phyloP scores from a whole-genome alignment of 345 rosid genomes.

The Linum usitatissimum region DNA sequence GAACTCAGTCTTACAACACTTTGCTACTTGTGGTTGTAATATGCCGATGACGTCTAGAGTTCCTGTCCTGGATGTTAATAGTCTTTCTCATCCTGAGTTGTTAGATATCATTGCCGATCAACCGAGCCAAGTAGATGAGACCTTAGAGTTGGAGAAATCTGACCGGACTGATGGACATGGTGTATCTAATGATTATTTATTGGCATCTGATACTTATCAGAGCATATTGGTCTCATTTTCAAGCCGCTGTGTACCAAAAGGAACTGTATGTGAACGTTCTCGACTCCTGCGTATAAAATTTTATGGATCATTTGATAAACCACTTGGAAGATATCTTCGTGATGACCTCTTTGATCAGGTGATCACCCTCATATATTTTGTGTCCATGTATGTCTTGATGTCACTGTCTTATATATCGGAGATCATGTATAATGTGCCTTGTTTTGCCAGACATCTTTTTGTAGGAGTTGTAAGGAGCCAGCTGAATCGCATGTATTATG shows the following conservation, averaged over 20 bases:
- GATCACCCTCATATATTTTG: constrained; percentile 2
- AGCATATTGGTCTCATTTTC: constrained; percentile 89
- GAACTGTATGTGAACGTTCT: constrained; percentile 87
- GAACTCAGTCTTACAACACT: constrained; percentile 20
- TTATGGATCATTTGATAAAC: constrained; percentile 91
- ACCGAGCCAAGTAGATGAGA: constrained; percentile 25
- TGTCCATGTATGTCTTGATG: background rate
- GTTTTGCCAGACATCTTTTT: constrained; percentile 38
- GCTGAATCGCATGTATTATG: constrained; percentile 84
- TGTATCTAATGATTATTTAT: constrained; percentile 55
- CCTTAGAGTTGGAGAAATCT: constrained; percentile 28
- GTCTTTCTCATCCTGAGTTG: constrained; percentile 24
- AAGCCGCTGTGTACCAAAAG: constrained; percentile 67
- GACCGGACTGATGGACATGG: constrained; percentile 43
- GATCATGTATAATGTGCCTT: constrained; percentile 6
- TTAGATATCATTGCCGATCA: constrained; percentile 29
- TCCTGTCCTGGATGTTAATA: constrained; percentile 16
- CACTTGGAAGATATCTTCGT: constrained; percentile 79
- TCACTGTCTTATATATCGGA: constrained; percentile 1
- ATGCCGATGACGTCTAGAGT: constrained; percentile 14
- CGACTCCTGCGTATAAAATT: constrained; percentile 84
- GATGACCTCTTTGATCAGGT: constrained; percentile 89
- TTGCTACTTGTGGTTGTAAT: constrained; percentile 20
- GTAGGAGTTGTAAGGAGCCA: constrained; percentile 67
- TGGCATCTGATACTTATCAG: constrained; percentile 75